Conservation (phyloP, 257 asterid species). For the Eustoma russellianum region DNA sequence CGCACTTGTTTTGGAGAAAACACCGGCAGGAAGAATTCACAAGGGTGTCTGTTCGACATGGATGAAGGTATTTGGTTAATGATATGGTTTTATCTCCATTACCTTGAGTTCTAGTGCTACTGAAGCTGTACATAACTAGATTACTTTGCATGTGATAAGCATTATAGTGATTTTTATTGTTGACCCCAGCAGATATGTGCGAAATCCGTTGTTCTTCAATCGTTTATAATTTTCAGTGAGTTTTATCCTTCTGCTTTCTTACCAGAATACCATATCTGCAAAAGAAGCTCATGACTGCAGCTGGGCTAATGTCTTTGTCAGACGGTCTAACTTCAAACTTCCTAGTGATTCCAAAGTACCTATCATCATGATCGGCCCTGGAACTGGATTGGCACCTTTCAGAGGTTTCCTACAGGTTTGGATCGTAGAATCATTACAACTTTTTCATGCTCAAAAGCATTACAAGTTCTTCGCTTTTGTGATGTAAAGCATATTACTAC, state of each 20-base stretch:
- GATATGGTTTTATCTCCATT: neutral
- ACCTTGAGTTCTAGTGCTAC: neutral
- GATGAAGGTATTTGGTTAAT: slow-evolving; percentile 67
- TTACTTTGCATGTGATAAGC: neutral
- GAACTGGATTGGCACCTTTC: slow-evolving; percentile 97
- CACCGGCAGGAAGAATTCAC: slow-evolving; percentile 83
- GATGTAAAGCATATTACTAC: slow-evolving; percentile 4
- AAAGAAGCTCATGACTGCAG: slow-evolving; percentile 70
- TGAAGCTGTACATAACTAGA: too few species aligned
- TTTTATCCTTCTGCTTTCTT: slow-evolving; percentile 7
- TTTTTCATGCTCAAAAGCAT: too few species aligned
- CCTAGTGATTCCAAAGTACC: slow-evolving; percentile 84
- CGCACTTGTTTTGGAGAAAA: slow-evolving; percentile 82
- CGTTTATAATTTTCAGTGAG: too few species aligned
- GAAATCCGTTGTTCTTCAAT: too few species aligned
- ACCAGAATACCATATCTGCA: slow-evolving; percentile 67
- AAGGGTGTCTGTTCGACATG: slow-evolving; percentile 98
- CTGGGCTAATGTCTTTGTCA: slow-evolving; percentile 69
- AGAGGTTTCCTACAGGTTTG: slow-evolving; percentile 98
- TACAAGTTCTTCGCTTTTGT: neutral
- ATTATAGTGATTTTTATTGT: too few species aligned
- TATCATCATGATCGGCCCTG: slow-evolving; percentile 91
- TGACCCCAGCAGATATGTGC: too few species aligned
- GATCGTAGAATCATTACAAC: too few species aligned
- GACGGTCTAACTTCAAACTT: slow-evolving; percentile 87